Conservation (phyloP, 352 stramenopile species). For the Blastocystis sp. region DNA sequence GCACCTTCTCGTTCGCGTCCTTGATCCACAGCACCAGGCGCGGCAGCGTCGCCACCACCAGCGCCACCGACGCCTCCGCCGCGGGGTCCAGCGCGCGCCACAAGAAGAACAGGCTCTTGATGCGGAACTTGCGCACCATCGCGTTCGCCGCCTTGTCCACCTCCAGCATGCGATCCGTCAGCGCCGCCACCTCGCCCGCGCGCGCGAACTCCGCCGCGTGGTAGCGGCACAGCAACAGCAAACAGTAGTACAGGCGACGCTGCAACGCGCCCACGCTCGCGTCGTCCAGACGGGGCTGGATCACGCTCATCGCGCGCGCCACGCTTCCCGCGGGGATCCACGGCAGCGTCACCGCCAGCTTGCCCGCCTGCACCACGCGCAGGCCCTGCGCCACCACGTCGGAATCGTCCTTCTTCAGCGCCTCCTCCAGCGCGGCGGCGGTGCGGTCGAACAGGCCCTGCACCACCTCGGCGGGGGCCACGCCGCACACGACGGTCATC, state of each 20-base stretch:
- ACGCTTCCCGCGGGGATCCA: background rate
- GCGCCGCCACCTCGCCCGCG: background rate
- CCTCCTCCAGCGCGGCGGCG: background rate
- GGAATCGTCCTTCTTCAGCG: background rate
- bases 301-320: background rate
- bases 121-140: background rate
- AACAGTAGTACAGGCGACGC: background rate
- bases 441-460: background rate
- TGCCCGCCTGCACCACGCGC: background rate
- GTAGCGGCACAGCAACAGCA: conserved; percentile 40
- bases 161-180: background rate
- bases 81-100: background rate
- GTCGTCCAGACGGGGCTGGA: background rate
- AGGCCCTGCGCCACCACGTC: background rate
- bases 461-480: background rate
- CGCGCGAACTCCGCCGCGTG: background rate
- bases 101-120: conserved; percentile 20
- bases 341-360: conserved; percentile 4
- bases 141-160: background rate
- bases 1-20: conserved; percentile 70
- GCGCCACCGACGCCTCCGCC: background rate
- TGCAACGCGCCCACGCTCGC: background rate
- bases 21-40: conserved; percentile 70
- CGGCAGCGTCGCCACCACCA: conserved; percentile 54
- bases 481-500: background rate